Base-by-base conservation (phyloP, 805 yeast genomes). In the Candida verbasci region DNA sequence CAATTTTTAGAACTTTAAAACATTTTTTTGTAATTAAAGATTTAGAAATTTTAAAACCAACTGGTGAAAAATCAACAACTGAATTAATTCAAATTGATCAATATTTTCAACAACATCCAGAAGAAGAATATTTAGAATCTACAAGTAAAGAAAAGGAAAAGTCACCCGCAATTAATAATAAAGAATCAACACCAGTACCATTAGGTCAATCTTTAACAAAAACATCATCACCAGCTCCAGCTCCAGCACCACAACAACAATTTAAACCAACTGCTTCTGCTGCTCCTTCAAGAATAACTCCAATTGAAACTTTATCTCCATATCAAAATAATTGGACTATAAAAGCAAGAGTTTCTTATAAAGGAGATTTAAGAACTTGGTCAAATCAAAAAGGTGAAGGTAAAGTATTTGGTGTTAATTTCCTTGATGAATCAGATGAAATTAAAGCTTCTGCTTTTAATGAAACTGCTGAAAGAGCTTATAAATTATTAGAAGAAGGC, bases 381-480 rank as follows among this genome's bases (percentile, higher is more conserved):
- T 77, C 86, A 35, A 87, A 86, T 50, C 81, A 77, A 43, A 75
- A 80, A 50, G 96, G 96, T 40, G 86, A 82, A 44, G 98, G 98
- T 38, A 85, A 86, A 58, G 72, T 93, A 41, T 88, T 93, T 68
- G 84, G 82, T 49, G 86, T 87, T 21, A 86, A 87, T 48, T 78
- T 93, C 40, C 64, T 91, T 39, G 98, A 93, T 56, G 95, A 93
- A 56, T 84, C 96, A 5, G 96, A 93, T 51, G 97, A 93, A 65
- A 93, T 93, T 49, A 76, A 93, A 52, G 97, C 96, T 9, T 88
- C 97, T 2, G 96, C 93, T 1, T 93, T 93, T 62, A 86, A 85
- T 57, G 91, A 86, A 25, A 74, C 76, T 49, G 96, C 91, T 9
- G 95, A 85, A 41, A 79, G 77, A 54, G 83, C 76, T 54, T 81